These are phyloP conservation scores for Solanum boliviense DNA, from an alignment of 257 asterid species.

Conservation along the genomic window DNA sequence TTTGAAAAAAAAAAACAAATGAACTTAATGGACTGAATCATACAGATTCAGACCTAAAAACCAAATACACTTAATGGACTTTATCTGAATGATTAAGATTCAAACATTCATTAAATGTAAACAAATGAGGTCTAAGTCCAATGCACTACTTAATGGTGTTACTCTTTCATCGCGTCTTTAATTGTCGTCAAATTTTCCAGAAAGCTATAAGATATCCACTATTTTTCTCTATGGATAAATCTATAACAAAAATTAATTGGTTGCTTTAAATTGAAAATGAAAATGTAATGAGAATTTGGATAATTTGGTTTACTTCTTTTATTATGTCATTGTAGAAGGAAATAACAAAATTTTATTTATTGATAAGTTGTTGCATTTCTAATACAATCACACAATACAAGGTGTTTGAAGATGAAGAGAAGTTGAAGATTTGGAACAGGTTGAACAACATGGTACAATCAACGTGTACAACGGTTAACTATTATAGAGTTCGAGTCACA, in stretches of 20 bases:
- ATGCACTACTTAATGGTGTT: neutral
- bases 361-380: neutral
- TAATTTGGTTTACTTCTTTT: neutral
- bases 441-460: neutral
- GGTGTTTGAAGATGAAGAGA: neutral
- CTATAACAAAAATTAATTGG: neutral
- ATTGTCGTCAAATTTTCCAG: neutral
- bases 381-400: neutral
- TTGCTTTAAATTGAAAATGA: neutral
- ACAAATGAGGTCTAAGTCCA: neutral
- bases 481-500: neutral
- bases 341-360: neutral
- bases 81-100: too few relatives aligned
- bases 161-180: neutral
- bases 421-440: neutral
- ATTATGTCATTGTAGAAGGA: neutral
- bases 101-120: too few relatives aligned
- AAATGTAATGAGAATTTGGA: neutral
- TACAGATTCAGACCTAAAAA: too few relatives aligned
- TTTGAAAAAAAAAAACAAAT: too few relatives aligned
- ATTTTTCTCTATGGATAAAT: neutral
- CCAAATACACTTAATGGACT: too few relatives aligned
- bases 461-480: accelerated
- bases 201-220: neutral
- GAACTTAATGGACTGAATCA: too few relatives aligned